Evolutionary conservation across 495 filamentous ascomycete species (phyloP).

Genomic region (Aspergillus heteromorphus): DNA sequence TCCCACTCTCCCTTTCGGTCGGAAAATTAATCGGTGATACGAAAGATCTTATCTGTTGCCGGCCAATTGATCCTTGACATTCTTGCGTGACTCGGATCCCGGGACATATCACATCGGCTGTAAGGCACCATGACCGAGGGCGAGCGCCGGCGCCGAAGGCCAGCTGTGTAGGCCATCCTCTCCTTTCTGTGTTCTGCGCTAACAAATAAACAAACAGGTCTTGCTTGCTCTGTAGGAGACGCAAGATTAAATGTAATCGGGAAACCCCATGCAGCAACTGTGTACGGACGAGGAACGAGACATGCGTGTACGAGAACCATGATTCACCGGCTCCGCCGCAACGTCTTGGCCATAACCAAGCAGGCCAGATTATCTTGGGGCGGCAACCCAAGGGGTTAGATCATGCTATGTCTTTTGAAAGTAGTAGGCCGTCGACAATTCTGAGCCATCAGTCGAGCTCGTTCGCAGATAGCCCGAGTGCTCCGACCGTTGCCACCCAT

Average conservation of each 20-base stretch:
- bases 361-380: neutral
- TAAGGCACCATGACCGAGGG: constrained; percentile 24
- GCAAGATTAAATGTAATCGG: constrained; percentile 49
- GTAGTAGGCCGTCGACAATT: neutral
- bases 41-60: neutral
- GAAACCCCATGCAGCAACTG: constrained; percentile 49
- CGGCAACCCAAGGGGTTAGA: neutral
- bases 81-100: neutral
- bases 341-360: constrained; percentile 4
- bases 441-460: constrained; percentile 12
- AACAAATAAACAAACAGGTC: constrained; percentile 24
- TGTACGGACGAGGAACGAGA: constrained; percentile 32
- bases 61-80: neutral
- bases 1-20: neutral
- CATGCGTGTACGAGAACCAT: constrained; percentile 36
- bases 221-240: constrained; percentile 40
- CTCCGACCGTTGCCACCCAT: constrained; percentile 28
- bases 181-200: neutral
- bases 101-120: neutral
- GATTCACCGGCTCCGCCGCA: constrained; percentile 8
- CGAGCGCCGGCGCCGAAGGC: constrained; percentile 42
- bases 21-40: neutral
- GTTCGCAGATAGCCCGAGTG: constrained; percentile 13
- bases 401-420: neutral
- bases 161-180: constrained; percentile 34